Conservation (phyloP, 2,329 filamentous ascomycete genomes). For the Phialemonium atrogriseum region DNA sequence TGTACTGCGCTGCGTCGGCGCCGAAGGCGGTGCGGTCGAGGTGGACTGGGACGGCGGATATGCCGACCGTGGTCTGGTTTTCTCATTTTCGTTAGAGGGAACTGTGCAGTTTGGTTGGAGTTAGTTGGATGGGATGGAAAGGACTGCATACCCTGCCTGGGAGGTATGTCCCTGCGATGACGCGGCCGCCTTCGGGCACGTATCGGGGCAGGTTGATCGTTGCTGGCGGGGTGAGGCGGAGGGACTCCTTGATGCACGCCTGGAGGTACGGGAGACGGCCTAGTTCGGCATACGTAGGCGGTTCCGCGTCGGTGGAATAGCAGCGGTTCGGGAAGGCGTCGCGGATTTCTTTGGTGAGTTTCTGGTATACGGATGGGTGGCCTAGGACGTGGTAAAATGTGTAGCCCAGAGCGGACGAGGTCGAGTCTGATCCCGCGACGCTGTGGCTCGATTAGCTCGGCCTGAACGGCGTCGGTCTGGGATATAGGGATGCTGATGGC, state of each 20-base stretch:
- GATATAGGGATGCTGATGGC: too few relatives aligned
- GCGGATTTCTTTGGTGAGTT: slow-evolving; percentile 2
- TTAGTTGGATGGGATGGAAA: neutral
- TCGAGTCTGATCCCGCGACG: slow-evolving; percentile 7
- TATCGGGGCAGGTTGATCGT: slow-evolving; percentile 7
- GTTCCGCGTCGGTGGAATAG: neutral
- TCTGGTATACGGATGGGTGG: slow-evolving; percentile 2
- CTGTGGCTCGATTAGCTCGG: neutral
- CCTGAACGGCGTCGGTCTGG: too few relatives aligned
- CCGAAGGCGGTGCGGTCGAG: slow-evolving; percentile 2
- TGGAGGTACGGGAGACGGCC: slow-evolving; percentile 6
- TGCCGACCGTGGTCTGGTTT: slow-evolving; percentile 3
- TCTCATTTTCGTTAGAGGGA: too few relatives aligned
- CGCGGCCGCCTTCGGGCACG: slow-evolving; percentile 6
- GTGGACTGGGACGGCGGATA: slow-evolving; percentile 5
- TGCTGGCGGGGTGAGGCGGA: slow-evolving; percentile 5
- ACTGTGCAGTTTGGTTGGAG: too few relatives aligned
- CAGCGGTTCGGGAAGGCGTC: slow-evolving; percentile 2
- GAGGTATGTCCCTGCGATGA: slow-evolving; percentile 5
- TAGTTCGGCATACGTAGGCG: slow-evolving; percentile 6
- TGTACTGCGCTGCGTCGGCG: slow-evolving; percentile 1
- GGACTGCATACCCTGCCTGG: neutral
- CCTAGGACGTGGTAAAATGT: slow-evolving; percentile 6
- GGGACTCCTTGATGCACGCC: slow-evolving; percentile 7
- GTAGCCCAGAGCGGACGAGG: slow-evolving; percentile 5